Evolutionary conservation across 2,329 filamentous ascomycete genomes (phyloP).

Genomic region (Cladosporium phlei): DNA sequence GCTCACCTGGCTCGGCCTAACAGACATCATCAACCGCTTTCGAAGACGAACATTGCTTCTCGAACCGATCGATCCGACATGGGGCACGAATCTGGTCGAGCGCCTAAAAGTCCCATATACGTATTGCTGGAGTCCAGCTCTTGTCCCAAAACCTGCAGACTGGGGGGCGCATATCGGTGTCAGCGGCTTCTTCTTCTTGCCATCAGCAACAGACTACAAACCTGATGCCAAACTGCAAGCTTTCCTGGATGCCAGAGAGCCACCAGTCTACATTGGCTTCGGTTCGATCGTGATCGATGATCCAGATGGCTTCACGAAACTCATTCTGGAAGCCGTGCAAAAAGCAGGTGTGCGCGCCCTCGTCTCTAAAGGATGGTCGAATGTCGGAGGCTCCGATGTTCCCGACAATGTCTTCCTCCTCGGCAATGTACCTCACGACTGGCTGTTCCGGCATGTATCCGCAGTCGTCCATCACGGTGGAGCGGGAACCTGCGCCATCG

Average conservation of each 20-base stretch:
- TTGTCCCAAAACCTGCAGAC: constrained; percentile 8
- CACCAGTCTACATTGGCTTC: constrained; percentile 75
- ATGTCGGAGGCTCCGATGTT: constrained; percentile 33
- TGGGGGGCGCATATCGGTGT: constrained; percentile 43
- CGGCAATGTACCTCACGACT: constrained; percentile 52
- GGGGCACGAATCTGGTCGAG: constrained; percentile 70
- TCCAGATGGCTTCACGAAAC: constrained; percentile 60
- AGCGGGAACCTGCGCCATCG: constrained; percentile 55
- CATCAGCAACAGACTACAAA: constrained; percentile 51
- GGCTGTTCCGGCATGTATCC: constrained; percentile 51
- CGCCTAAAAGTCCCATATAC: constrained; percentile 70
- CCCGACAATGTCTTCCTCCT: constrained; percentile 42
- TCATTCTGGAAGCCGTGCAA: constrained; percentile 65
- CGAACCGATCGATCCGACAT: constrained; percentile 68
- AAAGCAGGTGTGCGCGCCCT: constrained; percentile 45
- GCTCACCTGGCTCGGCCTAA: constrained; percentile 84
- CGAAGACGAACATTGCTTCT: constrained; percentile 63
- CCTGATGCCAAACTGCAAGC: constrained; percentile 59
- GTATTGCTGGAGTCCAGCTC: constrained; percentile 49
- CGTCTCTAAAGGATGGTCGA: constrained; percentile 50
- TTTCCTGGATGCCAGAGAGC: constrained; percentile 62
- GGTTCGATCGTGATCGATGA: constrained; percentile 76
- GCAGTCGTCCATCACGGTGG: constrained; percentile 55
- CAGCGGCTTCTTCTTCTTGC: constrained; percentile 69
- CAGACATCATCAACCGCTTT: constrained; percentile 59